Conservation (phyloP, 257 asterid species). For the Ophiorrhiza pumila region DNA sequence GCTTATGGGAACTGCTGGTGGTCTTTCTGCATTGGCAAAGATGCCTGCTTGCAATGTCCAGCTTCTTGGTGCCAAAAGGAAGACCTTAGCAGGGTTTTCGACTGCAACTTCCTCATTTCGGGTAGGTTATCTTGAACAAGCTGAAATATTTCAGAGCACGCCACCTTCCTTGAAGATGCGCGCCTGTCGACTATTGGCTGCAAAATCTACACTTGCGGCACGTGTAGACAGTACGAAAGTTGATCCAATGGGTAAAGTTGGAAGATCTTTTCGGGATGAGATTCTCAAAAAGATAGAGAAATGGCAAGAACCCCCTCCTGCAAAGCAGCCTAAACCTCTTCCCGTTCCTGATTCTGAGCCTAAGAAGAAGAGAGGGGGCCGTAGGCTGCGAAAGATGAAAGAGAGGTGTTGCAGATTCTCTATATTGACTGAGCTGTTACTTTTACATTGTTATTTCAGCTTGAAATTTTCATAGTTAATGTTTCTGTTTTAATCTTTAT, state of each 20-base stretch:
- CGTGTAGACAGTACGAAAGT: constrained; percentile 88
- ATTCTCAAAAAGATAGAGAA: constrained; percentile 88
- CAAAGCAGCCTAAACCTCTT: constrained; percentile 96
- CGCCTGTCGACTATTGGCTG: constrained; percentile 90
- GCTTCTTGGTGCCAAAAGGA: constrained; percentile 93
- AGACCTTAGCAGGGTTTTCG: constrained; percentile 89
- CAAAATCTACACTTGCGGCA: constrained; percentile 89
- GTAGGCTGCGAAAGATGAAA: constrained; percentile 93
- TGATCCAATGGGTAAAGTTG: constrained; percentile 82
- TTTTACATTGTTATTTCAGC: not conserved
- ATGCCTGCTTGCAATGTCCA: constrained; percentile 99
- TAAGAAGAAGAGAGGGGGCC: constrained; percentile 95
- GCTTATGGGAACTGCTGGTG: constrained; percentile 98
- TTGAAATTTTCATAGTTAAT: constrained; percentile 16
- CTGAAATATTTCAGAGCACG: constrained; percentile 80
- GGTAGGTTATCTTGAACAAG: constrained; percentile 85
- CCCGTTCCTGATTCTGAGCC: constrained; percentile 99
- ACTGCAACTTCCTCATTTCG: constrained; percentile 87
- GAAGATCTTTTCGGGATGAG: constrained; percentile 69
- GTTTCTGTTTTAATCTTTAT: constrained; percentile 13
- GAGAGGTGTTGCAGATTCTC: constrained; percentile 55
- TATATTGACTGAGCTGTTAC: not conserved
- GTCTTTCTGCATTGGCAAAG: constrained; percentile 79
- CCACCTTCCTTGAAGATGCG: constrained; percentile 91
- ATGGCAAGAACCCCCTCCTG: constrained; percentile 99